phyloP scores from a whole-genome alignment of 345 rosid species.

The Linum trigynum region DNA sequence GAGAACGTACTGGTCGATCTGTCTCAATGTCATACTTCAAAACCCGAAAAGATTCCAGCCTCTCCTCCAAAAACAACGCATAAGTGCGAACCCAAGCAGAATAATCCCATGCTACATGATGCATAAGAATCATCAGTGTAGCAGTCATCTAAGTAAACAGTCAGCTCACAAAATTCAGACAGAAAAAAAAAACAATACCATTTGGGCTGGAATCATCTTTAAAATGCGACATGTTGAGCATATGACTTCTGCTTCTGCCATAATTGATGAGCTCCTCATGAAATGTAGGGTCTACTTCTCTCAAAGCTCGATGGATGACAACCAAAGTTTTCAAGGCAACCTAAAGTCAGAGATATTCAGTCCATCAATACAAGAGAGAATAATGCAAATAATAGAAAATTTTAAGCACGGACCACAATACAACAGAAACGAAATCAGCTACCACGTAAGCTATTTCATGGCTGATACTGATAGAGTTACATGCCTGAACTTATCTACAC shows the following conservation, averaged over 20 bases:
- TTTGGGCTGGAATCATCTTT: slow-evolving; percentile 95
- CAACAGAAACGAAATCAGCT: neutral
- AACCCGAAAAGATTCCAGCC: slow-evolving; percentile 84
- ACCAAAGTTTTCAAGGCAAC: slow-evolving; percentile 91
- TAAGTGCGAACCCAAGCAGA: slow-evolving; percentile 26
- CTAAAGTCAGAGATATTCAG: slow-evolving; percentile 23
- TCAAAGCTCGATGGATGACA: slow-evolving; percentile 88
- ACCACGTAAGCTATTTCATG: neutral
- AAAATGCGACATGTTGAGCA: slow-evolving; percentile 97
- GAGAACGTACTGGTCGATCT: slow-evolving; percentile 64
- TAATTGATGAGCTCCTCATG: slow-evolving; percentile 93
- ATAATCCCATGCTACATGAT: slow-evolving; percentile 78
- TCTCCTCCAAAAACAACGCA: slow-evolving; percentile 90
- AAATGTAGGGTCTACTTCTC: slow-evolving; percentile 96
- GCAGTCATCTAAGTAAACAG: slow-evolving; percentile 12
- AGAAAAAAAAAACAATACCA: slow-evolving; percentile 32
- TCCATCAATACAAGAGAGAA: neutral
- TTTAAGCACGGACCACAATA: neutral
- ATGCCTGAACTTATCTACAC: neutral
- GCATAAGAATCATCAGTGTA: slow-evolving; percentile 15
- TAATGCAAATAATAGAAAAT: neutral
- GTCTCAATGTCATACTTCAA: slow-evolving; percentile 81
- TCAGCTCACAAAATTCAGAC: neutral
- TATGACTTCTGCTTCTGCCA: slow-evolving; percentile 80
- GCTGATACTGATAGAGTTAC: neutral